These are phyloP conservation scores for Psilocybe azurescens DNA, from an alignment of 768 basidiomycete genomes.

Conservation along the genomic window DNA sequence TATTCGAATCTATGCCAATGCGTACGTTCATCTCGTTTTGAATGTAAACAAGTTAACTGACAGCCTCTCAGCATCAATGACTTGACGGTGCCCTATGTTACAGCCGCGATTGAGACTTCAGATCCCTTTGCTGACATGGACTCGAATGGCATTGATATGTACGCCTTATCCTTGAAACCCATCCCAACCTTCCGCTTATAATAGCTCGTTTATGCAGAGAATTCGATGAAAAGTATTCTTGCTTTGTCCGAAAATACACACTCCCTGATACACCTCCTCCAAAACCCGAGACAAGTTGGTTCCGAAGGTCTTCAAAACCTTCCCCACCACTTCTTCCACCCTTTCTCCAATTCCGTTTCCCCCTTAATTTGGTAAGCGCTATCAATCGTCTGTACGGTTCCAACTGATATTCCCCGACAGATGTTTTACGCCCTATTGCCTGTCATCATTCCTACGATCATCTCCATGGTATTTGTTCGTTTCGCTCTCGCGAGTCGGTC, in stretches of 20 bases:
- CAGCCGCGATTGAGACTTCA: conserved; percentile 70
- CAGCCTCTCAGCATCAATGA: conserved; percentile 62
- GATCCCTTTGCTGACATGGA: conserved; percentile 68
- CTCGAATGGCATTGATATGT: conserved; percentile 68
- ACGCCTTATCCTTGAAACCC: conserved; percentile 24
- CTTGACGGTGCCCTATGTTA: conserved; percentile 81
- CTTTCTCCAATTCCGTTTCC: conserved; percentile 61
- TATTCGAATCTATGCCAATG: conserved; percentile 82
- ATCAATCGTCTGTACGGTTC: not conserved
- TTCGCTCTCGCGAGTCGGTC: conserved; percentile 60
- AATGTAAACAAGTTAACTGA: conserved; percentile 4
- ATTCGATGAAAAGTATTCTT: conserved; percentile 58
- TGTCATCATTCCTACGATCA: conserved; percentile 62
- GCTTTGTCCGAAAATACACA: conserved; percentile 59
- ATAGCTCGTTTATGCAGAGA: conserved; percentile 42
- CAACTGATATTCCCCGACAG: conserved; percentile 34
- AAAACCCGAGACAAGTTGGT: conserved; percentile 44
- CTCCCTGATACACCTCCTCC: conserved; percentile 50
- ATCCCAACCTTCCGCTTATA: not conserved
- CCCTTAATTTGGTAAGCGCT: conserved; percentile 68
- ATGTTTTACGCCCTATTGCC: conserved; percentile 62
- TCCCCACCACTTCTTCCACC: conserved; percentile 60
- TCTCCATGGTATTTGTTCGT: conserved; percentile 59
- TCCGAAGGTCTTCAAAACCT: conserved; percentile 41
- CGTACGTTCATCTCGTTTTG: conserved; percentile 46